Percentiles rank a stretch among this genome's conserved stretches.
These are phyloP conservation scores for Claviceps sp. DNA, from an alignment of 2,329 filamentous ascomycete genomes.

Conservation along the genomic window DNA sequence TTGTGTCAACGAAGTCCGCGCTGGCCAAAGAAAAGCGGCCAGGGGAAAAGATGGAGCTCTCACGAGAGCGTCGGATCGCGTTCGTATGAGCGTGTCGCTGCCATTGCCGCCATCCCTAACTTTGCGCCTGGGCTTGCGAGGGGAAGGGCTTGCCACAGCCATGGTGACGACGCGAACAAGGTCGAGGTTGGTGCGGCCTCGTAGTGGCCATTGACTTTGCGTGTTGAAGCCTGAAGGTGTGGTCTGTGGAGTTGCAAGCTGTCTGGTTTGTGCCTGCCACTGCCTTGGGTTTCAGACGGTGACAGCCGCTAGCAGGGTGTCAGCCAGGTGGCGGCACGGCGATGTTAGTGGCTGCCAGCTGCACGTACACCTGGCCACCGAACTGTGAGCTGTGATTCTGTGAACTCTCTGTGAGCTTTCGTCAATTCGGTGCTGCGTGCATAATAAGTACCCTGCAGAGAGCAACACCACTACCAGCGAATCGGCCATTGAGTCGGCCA, in stretches of 20 bases:
- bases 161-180: conserved; percentile 12
- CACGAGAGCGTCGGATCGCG: conserved; percentile 29
- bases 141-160: conserved; percentile 39
- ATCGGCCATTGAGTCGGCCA: too few species aligned
- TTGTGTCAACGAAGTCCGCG: conserved; percentile 70
- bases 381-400: too few species aligned
- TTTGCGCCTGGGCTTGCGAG: conserved; percentile 48
- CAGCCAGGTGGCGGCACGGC: too few species aligned
- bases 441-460: too few species aligned
- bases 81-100: conserved; percentile 20
- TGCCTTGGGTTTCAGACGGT: too few species aligned
- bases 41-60: conserved; percentile 70
- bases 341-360: too few species aligned
- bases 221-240: neutral
- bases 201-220: conserved; percentile 1
- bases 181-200: neutral
- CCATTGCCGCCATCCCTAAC: conserved; percentile 30
- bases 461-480: too few species aligned
- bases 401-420: too few species aligned
- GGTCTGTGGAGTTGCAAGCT: neutral
- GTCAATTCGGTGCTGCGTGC: too few species aligned
- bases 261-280: neutral
- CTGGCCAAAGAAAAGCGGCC: conserved; percentile 88
- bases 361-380: too few species aligned
- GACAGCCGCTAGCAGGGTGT: too few species aligned